Conservation (phyloP, 2,329 filamentous ascomycete species). For the Aspergillus sp. region DNA sequence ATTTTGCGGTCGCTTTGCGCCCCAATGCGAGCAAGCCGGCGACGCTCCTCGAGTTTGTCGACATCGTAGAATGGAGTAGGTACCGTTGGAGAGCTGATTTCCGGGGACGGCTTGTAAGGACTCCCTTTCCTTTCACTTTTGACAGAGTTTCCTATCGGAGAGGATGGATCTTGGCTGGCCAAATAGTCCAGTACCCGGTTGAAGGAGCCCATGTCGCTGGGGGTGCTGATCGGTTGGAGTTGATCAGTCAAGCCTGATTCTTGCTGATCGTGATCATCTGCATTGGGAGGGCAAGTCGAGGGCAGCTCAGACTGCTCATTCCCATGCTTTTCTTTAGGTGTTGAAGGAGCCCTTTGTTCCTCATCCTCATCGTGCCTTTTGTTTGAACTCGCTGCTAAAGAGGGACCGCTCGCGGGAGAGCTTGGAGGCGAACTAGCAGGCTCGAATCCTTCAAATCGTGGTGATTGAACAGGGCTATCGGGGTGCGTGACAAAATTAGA, state of each 20-base stretch:
- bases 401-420: background rate
- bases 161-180: conserved; percentile 7
- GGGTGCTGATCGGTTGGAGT: conserved; percentile 23
- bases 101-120: conserved; percentile 9
- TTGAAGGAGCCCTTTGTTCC: background rate
- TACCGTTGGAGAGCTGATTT: conserved; percentile 22
- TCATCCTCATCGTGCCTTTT: conserved; percentile 8
- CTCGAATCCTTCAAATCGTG: conserved; percentile 28
- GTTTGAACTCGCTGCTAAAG: conserved; percentile 4
- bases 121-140: conserved; percentile 11
- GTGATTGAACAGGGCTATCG: conserved; percentile 25
- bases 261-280: background rate
- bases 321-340: background rate
- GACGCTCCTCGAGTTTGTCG: conserved; percentile 28
- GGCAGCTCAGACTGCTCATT: conserved; percentile 9
- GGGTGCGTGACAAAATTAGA: background rate
- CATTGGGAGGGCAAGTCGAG: conserved; percentile 17
- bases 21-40: conserved; percentile 11
- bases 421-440: conserved; percentile 3
- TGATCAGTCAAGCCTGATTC: conserved; percentile 18
- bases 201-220: conserved; percentile 16
- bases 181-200: conserved; percentile 16
- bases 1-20: conserved; percentile 4
- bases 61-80: conserved; percentile 40
- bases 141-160: conserved; percentile 9